Base-by-base conservation (phyloP, 148 eudicot genomes). In the Diospyros lotus region DNA sequence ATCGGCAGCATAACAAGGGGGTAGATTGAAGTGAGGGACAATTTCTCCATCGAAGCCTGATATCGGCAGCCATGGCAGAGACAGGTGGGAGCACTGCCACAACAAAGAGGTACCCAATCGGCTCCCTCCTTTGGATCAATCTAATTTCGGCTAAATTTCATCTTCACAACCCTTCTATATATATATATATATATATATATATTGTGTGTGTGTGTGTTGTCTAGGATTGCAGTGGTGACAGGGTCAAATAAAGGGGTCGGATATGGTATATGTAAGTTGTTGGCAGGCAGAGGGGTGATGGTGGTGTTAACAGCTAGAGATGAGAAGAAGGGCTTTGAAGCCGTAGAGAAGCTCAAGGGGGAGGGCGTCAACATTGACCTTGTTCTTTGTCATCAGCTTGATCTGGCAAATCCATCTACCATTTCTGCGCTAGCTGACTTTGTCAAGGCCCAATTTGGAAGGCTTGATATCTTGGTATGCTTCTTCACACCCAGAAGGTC, bases 211-310 rank as follows among this genome's bases (percentile, higher is more conserved):
- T 53, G 10, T n/a, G 43, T n/a, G 5, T 2, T n/a, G 11, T 54
- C n/a, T 65, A 72, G 80, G 73, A 4, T 50, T 48, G 78, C 78
- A 43, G 72, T 81, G n/a, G 84, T 81, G 7, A 81, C 80, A 0
- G 78, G 84, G 46, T 73, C 59, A 40, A 81, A 69, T 64, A 77
- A 77, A 73, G 80, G 80, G 4, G 66, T 81, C 62, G 80, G 80
- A 1, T 43, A 73, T 0, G 84, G 77, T 58, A 73, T 74, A 60
- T 73, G 80, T 43, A 58, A 43, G 1, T 74, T 77, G 17, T 5
- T 81, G 63, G 80, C 78, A 6, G 46, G 54, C 1, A 73, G 69
- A 28, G 75, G 65, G 7, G 28, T 81, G 9, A 63, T 40, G 2
- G 84, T 81, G 55, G 48, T 81, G 0, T n/a, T 74, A 56, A 77